phyloP scores from a whole-genome alignment of 352 stramenopile species.

The Blastocystis sp. region DNA sequence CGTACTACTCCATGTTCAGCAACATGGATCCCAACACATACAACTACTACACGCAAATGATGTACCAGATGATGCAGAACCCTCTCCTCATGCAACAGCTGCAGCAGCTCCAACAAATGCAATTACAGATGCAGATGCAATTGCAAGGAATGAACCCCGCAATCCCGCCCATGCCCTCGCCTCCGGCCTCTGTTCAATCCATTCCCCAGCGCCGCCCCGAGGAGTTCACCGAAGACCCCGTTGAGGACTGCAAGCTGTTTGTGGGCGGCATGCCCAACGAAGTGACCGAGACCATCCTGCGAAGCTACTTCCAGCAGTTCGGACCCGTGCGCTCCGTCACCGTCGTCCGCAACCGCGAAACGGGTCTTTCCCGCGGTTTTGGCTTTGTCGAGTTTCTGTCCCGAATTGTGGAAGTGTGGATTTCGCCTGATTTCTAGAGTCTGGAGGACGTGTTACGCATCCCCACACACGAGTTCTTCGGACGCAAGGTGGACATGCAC shows the following conservation, averaged over 20 bases:
- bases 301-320: conserved; percentile 62
- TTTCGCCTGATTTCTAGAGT: conserved; percentile 18
- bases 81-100: conserved; percentile 50
- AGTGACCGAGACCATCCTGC: conserved; percentile 38
- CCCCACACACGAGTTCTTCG: conserved; percentile 43
- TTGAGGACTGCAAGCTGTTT: conserved; percentile 63
- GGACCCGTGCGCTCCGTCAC: conserved; percentile 45
- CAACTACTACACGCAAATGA: conserved; percentile 46
- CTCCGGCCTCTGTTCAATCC: not conserved
- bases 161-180: not conserved
- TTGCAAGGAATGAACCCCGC: not conserved
- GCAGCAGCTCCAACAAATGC: not conserved
- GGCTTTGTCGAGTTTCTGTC: conserved; percentile 62
- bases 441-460: conserved; percentile 48
- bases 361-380: conserved; percentile 49
- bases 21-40: conserved; percentile 46
- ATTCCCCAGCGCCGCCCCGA: conserved; percentile 14
- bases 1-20: conserved; percentile 26
- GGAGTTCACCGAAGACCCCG: conserved; percentile 56
- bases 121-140: not conserved
- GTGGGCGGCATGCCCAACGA: conserved; percentile 51
- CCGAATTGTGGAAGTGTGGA: not conserved
- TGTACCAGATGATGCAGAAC: conserved; percentile 64
- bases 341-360: conserved; percentile 37
- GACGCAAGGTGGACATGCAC: conserved; percentile 49